Percentiles rank a stretch among this genome's conserved stretches.
These are phyloP conservation scores for Neonectria hederae DNA, from an alignment of 2,329 filamentous ascomycete genomes.

Conservation along the genomic window DNA sequence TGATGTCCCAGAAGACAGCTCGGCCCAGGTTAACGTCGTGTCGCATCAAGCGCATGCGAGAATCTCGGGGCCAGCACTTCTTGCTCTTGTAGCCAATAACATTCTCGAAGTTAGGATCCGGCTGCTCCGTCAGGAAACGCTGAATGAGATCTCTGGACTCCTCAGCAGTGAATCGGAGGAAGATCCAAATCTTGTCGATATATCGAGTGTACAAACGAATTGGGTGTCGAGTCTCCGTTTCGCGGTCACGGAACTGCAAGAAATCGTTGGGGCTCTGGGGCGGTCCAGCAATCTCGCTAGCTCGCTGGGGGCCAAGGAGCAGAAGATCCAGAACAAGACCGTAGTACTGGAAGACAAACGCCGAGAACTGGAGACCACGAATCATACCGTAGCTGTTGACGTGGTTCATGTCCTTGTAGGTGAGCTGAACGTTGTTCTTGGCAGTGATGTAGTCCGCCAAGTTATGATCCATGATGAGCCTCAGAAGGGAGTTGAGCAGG, in stretches of 20 bases:
- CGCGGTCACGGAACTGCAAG: conserved; percentile 92
- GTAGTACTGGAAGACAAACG: conserved; percentile 99
- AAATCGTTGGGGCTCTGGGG: conserved; percentile 97
- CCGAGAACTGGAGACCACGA: conserved; percentile 95
- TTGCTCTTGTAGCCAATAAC: conserved; percentile 99
- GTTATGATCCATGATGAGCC: conserved; percentile 99
- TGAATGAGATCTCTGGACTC: conserved; percentile 97
- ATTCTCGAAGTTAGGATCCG: conserved; percentile 98
- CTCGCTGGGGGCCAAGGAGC: conserved; percentile 89
- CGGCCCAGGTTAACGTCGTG: conserved; percentile 98
- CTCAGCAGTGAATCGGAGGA: conserved; percentile 91
- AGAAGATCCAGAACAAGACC: conserved; percentile 94
- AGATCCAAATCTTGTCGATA: conserved; percentile 98
- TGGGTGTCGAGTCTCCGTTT: conserved; percentile 91
- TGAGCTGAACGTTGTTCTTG: conserved; percentile 99
- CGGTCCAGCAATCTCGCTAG: conserved; percentile 96
- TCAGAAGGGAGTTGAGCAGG: conserved; percentile 88
- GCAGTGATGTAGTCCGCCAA: conserved; percentile 98
- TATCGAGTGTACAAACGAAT: conserved; percentile 98
- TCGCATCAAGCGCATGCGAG: conserved; percentile 96
- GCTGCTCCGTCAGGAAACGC: conserved; percentile 96
- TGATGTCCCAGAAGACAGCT: conserved; percentile 98
- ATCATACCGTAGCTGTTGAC: conserved; percentile 99
- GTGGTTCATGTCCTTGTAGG: conserved; percentile 99
- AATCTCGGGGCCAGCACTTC: conserved; percentile 99